Conservation (phyloP, 305 asterid species). For the Ajuga reptans region DNA sequence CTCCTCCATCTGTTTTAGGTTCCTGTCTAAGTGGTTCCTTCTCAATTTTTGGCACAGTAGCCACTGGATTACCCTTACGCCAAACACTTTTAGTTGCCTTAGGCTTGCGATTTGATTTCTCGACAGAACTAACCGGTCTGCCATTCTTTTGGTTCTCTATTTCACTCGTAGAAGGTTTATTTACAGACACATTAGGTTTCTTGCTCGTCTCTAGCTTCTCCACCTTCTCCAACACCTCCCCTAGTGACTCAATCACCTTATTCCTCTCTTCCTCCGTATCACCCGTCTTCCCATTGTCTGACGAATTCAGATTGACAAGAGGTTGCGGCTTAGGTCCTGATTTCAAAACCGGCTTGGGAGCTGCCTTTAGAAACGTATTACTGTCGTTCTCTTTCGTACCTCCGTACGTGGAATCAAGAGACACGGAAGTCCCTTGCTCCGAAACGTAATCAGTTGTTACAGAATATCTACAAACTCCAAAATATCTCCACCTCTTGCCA, state of each 20-base stretch:
- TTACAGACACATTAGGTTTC: constrained; percentile 34
- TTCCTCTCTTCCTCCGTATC: constrained; percentile 47
- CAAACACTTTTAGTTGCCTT: constrained; percentile 76
- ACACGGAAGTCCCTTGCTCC: constrained; percentile 64
- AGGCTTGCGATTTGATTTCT: constrained; percentile 36
- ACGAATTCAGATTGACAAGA: constrained; percentile 30
- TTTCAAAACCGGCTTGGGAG: constrained; percentile 75
- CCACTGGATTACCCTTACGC: constrained; percentile 93
- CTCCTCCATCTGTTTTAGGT: constrained; percentile 34
- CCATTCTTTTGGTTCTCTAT: constrained; percentile 40
- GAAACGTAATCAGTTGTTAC: constrained; percentile 63
- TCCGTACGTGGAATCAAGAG: constrained; percentile 61
- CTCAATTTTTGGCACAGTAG: constrained; percentile 50
- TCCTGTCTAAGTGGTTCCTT: constrained; percentile 45
- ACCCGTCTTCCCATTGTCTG: constrained; percentile 33
- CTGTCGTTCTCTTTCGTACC: constrained; percentile 42
- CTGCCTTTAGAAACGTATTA: constrained; percentile 63
- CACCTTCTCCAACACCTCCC: constrained; percentile 84
- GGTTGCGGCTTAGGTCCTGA: constrained; percentile 42
- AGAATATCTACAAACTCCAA: constrained; percentile 76
- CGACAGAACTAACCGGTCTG: constrained; percentile 34
- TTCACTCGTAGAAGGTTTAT: constrained; percentile 38
- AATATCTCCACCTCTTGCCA: constrained; percentile 64
- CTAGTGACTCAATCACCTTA: constrained; percentile 73
- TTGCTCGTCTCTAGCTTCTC: constrained; percentile 72